Base-by-base conservation (phyloP, 2,329 filamentous ascomycete genomes). In the Fusarium transvaalense region DNA sequence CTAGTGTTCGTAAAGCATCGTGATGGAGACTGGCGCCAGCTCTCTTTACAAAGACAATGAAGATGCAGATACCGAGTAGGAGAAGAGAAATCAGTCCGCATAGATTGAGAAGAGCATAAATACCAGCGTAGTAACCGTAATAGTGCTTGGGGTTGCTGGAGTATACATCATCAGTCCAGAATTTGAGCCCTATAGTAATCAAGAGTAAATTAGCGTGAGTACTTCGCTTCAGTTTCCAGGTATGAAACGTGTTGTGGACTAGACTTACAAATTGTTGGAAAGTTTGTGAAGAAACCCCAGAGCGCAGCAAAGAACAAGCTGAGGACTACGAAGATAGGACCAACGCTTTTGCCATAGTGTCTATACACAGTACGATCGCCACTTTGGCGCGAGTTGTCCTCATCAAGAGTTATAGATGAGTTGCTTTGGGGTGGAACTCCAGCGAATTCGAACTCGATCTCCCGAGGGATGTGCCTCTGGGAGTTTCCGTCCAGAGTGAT, bases 111-210 rank as follows among this genome's bases (percentile, higher is more conserved):
- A 78, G 37, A 3, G 69, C 74, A 37, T 74, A 80, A 8, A 79
- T 63, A 4, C 77, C 76, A 7, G 78, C 55, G 37, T 78, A 79
- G 53, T 75, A 78, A 4, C 65, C 57, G 2, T 66, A 55, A 2
- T 72, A 52, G 12, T 59, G 56, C 2, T 39, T 6, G 0, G 56
- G 5, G 34, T 27, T 47, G 5, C 15, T 7, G 58, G 66, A 48
- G 54, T 39, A 32, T 73, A 72, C 65, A 48, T 80, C 76, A 2
- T 76, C 72, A 8, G 81, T 75, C 77, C 81, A 83, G 55, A 76
- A 81, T 23, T 77, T 81, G 8, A 83, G 66, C 81, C 82, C 56
- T 59, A 3, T 25, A 25, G 23, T 25, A 25, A 25, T 25, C 6
- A 6, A 25, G 23, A 6, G 10, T 29, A 3, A 29, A 29, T 29